Conservation (phyloP, 2,329 filamentous ascomycete genomes). For the Botrytis porri region DNA sequence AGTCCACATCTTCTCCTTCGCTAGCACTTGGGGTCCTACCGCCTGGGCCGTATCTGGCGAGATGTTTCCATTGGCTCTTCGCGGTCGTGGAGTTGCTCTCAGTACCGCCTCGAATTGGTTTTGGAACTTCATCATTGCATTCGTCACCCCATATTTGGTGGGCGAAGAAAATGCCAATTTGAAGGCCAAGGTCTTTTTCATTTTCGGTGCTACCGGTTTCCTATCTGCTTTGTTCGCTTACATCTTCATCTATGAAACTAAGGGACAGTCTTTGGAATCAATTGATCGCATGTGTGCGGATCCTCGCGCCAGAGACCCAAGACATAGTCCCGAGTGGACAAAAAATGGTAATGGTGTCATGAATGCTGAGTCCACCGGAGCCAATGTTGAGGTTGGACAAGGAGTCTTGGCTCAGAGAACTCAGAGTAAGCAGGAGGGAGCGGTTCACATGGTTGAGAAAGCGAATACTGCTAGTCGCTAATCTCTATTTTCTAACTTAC, state of each 20-base stretch:
- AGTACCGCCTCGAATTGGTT: conserved; percentile 89
- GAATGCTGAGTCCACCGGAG: not conserved
- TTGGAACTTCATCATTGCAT: conserved; percentile 70
- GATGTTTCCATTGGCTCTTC: conserved; percentile 80
- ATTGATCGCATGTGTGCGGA: conserved; percentile 57
- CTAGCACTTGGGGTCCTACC: conserved; percentile 70
- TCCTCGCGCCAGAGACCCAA: not conserved
- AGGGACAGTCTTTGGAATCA: conserved; percentile 68
- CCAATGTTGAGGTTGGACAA: not conserved
- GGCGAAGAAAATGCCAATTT: conserved; percentile 43
- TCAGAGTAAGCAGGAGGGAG: not conserved
- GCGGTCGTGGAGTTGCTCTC: conserved; percentile 70
- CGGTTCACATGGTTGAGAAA: not conserved
- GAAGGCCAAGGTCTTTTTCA: conserved; percentile 43
- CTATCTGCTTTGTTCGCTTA: conserved; percentile 52
- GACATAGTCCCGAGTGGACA: not conserved
- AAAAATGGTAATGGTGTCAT: not conserved
- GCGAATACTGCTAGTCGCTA: not conserved
- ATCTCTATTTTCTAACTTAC: not conserved
- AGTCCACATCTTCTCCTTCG: conserved; percentile 86
- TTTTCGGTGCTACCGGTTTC: conserved; percentile 58
- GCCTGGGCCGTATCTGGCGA: conserved; percentile 83
- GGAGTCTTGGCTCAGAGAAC: not conserved
- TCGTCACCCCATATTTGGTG: conserved; percentile 71
- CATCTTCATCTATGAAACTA: conserved; percentile 62